Percentiles rank a stretch among this genome's conserved stretches.
Evolutionary conservation across 805 yeast genomes (phyloP).

Genomic region (Cyberlindnera japonica): DNA sequence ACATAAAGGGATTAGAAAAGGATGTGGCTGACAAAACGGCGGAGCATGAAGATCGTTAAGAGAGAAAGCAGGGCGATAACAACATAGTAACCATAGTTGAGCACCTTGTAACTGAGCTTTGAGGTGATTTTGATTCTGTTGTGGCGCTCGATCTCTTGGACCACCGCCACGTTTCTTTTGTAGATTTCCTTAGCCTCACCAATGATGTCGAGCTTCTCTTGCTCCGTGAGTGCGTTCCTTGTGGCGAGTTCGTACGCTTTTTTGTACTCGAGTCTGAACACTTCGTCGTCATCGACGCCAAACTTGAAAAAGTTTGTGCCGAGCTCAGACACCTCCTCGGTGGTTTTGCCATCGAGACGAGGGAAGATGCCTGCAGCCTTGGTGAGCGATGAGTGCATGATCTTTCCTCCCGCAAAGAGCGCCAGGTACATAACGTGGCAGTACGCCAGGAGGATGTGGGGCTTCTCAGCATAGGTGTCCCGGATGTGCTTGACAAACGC

Average conservation of each 20-base stretch:
- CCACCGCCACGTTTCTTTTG: conserved; percentile 54
- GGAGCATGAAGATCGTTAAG: conserved; percentile 31
- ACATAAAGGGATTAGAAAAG: conserved; percentile 2
- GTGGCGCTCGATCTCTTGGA: conserved; percentile 64
- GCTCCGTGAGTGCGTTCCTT: conserved; percentile 63
- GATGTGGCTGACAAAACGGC: conserved; percentile 26
- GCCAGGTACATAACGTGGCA: conserved; percentile 85
- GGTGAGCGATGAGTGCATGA: conserved; percentile 63
- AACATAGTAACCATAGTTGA: conserved; percentile 50
- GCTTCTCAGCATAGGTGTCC: conserved; percentile 52
- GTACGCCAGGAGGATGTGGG: conserved; percentile 71
- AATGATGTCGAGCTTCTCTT: conserved; percentile 65
- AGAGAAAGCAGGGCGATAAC: conserved; percentile 34
- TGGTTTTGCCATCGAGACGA: conserved; percentile 60
- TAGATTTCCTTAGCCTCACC: conserved; percentile 66
- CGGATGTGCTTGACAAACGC: conserved; percentile 60
- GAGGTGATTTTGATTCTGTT: conserved; percentile 55
- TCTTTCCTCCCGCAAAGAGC: conserved; percentile 79
- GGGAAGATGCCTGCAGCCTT: conserved; percentile 74
- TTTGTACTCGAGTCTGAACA: conserved; percentile 63
- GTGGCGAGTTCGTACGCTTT: conserved; percentile 76
- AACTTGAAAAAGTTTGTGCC: conserved; percentile 74
- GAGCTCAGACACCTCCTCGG: conserved; percentile 52
- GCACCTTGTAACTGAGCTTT: conserved; percentile 50
- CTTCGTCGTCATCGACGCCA: conserved; percentile 63